phyloP scores from a whole-genome alignment of 2,329 filamentous ascomycete genomes.

The Pseudogymnoascus sp. region DNA sequence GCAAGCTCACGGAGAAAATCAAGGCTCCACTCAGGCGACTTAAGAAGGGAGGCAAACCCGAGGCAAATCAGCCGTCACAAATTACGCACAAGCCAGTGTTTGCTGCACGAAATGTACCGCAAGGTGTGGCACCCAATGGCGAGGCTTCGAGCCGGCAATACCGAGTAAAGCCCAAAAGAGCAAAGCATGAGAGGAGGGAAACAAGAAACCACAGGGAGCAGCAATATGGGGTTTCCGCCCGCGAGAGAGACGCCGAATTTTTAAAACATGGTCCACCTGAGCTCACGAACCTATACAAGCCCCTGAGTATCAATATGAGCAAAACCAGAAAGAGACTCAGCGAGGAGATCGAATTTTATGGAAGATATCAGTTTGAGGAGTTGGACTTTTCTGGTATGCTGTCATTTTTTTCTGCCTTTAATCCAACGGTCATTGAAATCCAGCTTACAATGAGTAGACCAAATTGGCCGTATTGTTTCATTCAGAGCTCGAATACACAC shows the following conservation, averaged over 20 bases:
- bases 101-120: neutral
- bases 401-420: neutral
- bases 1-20: neutral
- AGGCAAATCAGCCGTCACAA: neutral
- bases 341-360: conserved; percentile 16
- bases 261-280: conserved; percentile 22
- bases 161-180: neutral
- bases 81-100: neutral
- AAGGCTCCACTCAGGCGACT: neutral
- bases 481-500: conserved; percentile 73
- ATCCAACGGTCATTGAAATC: neutral
- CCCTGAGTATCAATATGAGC: conserved; percentile 30
- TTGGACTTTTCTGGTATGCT: conserved; percentile 24
- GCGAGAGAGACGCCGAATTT: conserved; percentile 22
- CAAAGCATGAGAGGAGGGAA: neutral
- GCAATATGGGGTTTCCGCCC: neutral
- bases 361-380: conserved; percentile 23
- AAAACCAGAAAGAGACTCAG: conserved; percentile 24
- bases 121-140: neutral
- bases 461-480: conserved; percentile 22
- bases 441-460: conserved; percentile 15
- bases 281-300: conserved; percentile 26
- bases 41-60: neutral
- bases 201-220: neutral
- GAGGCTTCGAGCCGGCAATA: neutral